Evolutionary conservation across 2,329 filamentous ascomycete species (phyloP).

Genomic region (Nigrospora sphaerica): DNA sequence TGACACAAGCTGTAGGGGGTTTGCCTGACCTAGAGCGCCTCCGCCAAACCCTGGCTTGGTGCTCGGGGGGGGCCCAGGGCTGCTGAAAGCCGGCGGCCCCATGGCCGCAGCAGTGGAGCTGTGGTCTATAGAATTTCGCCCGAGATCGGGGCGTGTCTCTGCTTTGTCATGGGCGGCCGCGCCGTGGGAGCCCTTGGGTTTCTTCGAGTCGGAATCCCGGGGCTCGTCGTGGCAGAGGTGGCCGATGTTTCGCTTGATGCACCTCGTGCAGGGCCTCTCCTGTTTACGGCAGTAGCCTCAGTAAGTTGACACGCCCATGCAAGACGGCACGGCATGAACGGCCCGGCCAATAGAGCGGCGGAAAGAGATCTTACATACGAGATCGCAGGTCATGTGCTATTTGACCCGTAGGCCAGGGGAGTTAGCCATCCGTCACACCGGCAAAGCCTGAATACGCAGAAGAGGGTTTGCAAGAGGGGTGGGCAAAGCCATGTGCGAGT

Average conservation of each 20-base stretch:
- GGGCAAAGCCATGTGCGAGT: conserved; percentile 4
- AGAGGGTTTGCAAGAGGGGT: background rate
- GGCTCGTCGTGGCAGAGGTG: conserved; percentile 98
- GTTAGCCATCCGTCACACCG: conserved; percentile 35
- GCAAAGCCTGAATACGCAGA: conserved; percentile 4
- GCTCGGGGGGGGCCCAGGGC: conserved; percentile 25
- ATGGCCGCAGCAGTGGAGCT: conserved; percentile 37
- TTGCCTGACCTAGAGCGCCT: conserved; percentile 40
- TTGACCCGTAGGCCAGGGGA: conserved; percentile 29
- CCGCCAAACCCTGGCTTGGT: conserved; percentile 36
- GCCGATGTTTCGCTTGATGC: conserved; percentile 97
- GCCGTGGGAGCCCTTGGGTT: conserved; percentile 60
- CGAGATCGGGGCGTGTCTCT: conserved; percentile 44
- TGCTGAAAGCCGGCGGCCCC: conserved; percentile 41
- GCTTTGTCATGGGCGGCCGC: conserved; percentile 55
- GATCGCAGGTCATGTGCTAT: conserved; percentile 89
- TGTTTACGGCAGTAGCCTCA: conserved; percentile 34
- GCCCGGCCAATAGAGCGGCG: conserved; percentile 20
- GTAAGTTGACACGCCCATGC: conserved; percentile 22
- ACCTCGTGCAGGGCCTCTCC: conserved; percentile 94
- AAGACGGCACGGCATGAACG: conserved; percentile 11
- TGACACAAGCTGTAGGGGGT: conserved; percentile 63
- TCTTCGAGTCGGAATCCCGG: conserved; percentile 75
- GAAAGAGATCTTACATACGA: conserved; percentile 54
- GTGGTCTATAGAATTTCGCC: conserved; percentile 49